Percentiles rank a stretch among this genome's conserved stretches.
Conservation (phyloP, 192 early-diverging fungal species). For the Glomus cerebriforme region DNA sequence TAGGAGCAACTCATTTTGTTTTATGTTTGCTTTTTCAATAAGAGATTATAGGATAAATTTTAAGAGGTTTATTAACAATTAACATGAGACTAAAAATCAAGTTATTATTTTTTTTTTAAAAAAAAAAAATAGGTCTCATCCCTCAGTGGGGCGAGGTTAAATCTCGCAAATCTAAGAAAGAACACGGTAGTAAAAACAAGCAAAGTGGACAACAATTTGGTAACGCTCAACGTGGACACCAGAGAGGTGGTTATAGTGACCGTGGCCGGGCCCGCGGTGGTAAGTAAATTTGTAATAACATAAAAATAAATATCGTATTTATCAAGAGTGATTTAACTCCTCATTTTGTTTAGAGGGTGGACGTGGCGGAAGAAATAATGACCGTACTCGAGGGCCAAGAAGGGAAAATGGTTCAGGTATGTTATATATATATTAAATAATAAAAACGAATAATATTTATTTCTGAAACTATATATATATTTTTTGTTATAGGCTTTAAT, state of each 20-base stretch:
- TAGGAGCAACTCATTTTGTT: no score
- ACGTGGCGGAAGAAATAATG: slow-evolving; percentile 10
- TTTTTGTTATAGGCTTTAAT: slow-evolving; percentile 12
- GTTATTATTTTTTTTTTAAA: not conserved
- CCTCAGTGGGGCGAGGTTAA: slow-evolving; percentile 89
- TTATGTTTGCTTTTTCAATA: no score
- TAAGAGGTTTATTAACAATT: not conserved
- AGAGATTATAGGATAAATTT: not conserved
- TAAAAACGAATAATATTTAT: not conserved
- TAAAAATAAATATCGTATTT: not conserved
- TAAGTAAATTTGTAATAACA: not conserved
- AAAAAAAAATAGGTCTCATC: slow-evolving; percentile 74
- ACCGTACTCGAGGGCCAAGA: slow-evolving; percentile 8
- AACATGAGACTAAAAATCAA: no score
- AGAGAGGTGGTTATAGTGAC: slow-evolving; percentile 60
- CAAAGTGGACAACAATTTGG: slow-evolving; percentile 51
- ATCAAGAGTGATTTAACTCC: not conserved
- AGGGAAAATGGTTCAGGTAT: slow-evolving; percentile 32
- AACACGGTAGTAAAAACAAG: slow-evolving; percentile 56
- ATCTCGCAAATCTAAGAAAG: slow-evolving; percentile 66
- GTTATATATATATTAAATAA: not conserved
- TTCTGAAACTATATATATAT: not conserved
- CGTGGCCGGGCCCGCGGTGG: slow-evolving; percentile 25
- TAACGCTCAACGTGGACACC: slow-evolving; percentile 55
- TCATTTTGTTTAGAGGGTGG: not conserved